Evolutionary conservation across 1,284 basidiomycete genomes (phyloP), one percentile per base, ranked within the genome.

Genomic region (Uromyces viciae-fabae): DNA sequence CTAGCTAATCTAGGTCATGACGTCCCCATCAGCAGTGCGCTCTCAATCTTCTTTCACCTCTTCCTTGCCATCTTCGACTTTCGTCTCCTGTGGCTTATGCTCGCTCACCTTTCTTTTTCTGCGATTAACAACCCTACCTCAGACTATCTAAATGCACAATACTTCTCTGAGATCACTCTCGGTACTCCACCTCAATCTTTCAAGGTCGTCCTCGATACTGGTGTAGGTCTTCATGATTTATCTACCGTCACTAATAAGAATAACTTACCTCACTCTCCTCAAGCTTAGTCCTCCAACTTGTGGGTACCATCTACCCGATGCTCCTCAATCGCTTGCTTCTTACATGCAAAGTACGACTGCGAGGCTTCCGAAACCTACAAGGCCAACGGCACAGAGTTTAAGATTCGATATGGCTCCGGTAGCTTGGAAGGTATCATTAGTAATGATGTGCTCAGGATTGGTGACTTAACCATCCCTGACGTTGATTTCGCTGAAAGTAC

Each of bases 71-170:
- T 52, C 58, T 28, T 4, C 38, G 28, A 72, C 25, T 38, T 3
- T 42, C 38, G 22, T 43, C 43, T 14, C n/a, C n/a, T n/a, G n/a
- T n/a, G n/a, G n/a, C n/a, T n/a, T n/a, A n/a, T n/a, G n/a, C n/a
- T n/a, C n/a, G n/a, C n/a, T 43, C 49, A 33, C 54, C 43, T 2
- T 42, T 2, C 38, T 72, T 33, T 54, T 56, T 77, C 36, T 66
- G 1, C 36, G 7, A 36, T 25, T 19, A 28, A 25, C 17, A 64
- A 60, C 25, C 82, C 54, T 58, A 33, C 8, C 19, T 76, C 83
- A 90, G 95, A 99, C 89, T 99, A 94, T 88, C 91, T 97, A 90
- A 98, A 98, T 86, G 95, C 96, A 38, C 96, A 99, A 87, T 98
- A 99, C 88, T 99, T 90, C 86, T 90, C 94, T 49, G 93, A 95